Conservation (phyloP, 371 early-diverging fungal species). For the Lichtheimia hyalospora region DNA sequence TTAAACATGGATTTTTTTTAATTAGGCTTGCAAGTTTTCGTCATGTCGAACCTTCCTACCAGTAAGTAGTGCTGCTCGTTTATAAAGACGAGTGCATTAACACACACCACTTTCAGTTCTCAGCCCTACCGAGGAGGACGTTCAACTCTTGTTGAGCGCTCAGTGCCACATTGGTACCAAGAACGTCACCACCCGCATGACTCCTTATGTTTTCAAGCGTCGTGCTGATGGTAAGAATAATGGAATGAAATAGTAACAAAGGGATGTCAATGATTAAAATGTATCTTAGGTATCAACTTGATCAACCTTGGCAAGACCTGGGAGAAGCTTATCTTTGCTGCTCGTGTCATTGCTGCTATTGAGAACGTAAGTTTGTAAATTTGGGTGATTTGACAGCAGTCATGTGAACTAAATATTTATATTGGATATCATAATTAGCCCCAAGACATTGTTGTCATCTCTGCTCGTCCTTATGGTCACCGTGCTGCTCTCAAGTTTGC, state of each 20-base stretch:
- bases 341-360: slow-evolving; percentile 95
- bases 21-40: not conserved
- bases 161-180: slow-evolving; percentile 91
- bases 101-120: slow-evolving; percentile 34
- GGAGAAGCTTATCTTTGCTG: slow-evolving; percentile 99
- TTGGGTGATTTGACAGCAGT: no score
- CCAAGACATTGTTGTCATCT: slow-evolving; percentile 92
- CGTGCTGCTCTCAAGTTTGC: slow-evolving; percentile 99
- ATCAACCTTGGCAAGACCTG: slow-evolving; percentile 99
- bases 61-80: slow-evolving; percentile 12
- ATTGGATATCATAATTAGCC: slow-evolving; percentile 34
- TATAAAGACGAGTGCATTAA: not conserved
- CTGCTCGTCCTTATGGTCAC: slow-evolving; percentile 97
- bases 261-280: no score
- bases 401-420: no score
- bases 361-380: slow-evolving; percentile 64
- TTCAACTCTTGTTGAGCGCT: slow-evolving; percentile 91
- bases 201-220: slow-evolving; percentile 91
- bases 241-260: no score
- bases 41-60: slow-evolving; percentile 24
- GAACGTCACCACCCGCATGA: slow-evolving; percentile 90
- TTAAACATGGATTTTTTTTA: not conserved
- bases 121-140: slow-evolving; percentile 84
- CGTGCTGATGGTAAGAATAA: slow-evolving; percentile 95
- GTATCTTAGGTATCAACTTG: slow-evolving; percentile 92